Evolutionary conservation across 2,329 filamentous ascomycete genomes (phyloP), one percentile per base, ranked within the genome.

Genomic region (Cladophialophora immunda): DNA sequence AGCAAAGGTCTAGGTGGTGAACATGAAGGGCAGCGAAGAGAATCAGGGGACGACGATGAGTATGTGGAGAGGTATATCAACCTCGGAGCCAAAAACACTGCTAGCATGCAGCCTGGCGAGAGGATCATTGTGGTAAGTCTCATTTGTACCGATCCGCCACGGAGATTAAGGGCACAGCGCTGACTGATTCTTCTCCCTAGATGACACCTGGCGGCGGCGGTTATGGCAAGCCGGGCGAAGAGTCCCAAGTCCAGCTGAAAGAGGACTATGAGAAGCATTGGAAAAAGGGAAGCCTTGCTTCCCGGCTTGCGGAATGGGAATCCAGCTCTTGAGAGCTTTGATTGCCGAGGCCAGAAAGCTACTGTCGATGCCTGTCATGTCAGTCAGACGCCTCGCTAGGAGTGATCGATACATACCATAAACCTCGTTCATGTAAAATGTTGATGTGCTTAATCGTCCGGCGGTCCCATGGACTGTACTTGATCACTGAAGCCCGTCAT

Each of bases 31-130:
- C 84, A 84, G 60, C 71, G 85, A 19, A 82, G 84, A 7, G 84
- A 71, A n/a, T 70, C 72, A 52, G 68, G 58, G 11, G 70, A 75
- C 9, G 72, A 76, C 15, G 65, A 68, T 70, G 80, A 72, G 50
- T 80, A 79, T 1, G 80, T 82, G 68, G 82, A 83, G 66, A 79
- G 85, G 52, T 80, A 80, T 57, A 84, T 89, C 68, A 89, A 86
- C 67, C 78, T 90, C 22, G 87, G 87, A 0, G 86, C 84, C 7
- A 89, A 89, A 79, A 89, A 89, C 64, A 89, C 87, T 3, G 86
- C 87, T 13, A 80, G 78, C 15, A 87, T 89, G 82, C 78, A 83
- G 72, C 81, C 83, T 3, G 86, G 87, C 19, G 87, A 89, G 73
- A 79, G 87, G 5, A 87, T 89, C 67, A 85, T 89, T 63, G 82